These are phyloP conservation scores for Colletotrichum sp. DNA, from an alignment of 2,329 filamentous ascomycete species.

Conservation along the genomic window DNA sequence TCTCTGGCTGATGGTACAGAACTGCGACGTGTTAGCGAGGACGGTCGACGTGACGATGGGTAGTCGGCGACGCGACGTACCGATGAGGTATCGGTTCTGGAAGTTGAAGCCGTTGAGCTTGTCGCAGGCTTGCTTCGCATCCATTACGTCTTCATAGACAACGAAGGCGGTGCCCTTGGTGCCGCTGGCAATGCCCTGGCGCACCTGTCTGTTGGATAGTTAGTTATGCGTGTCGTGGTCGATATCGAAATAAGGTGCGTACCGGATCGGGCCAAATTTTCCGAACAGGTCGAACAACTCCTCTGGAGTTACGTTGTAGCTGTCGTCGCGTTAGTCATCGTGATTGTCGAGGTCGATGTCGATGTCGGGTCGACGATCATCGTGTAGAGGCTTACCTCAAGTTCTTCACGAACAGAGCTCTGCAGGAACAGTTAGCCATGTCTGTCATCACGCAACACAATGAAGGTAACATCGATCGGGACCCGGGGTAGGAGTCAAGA, in stretches of 20 bases:
- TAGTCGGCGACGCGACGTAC: slow-evolving; percentile 58
- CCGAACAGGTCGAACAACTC: slow-evolving; percentile 99
- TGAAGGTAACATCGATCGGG: background rate
- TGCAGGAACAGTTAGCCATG: slow-evolving; percentile 47
- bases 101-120: slow-evolving; percentile 99
- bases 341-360: slow-evolving; percentile 50
- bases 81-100: slow-evolving; percentile 98
- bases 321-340: slow-evolving; percentile 38
- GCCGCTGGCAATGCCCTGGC: slow-evolving; percentile 95
- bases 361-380: slow-evolving; percentile 58
- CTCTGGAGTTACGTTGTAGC: slow-evolving; percentile 98
- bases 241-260: slow-evolving; percentile 40
- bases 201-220: slow-evolving; percentile 77
- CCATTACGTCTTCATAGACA: slow-evolving; percentile 99
- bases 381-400: slow-evolving; percentile 72
- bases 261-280: slow-evolving; percentile 96
- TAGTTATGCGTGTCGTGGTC: background rate
- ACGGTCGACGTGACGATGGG: background rate
- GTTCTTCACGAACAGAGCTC: slow-evolving; percentile 99
- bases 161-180: slow-evolving; percentile 99
- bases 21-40: slow-evolving; percentile 42
- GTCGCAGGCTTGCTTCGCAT: slow-evolving; percentile 98
- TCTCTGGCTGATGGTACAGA: slow-evolving; percentile 69
- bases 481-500: background rate
- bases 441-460: background rate